These are phyloP conservation scores for Xanthoconium separans DNA, from an alignment of 1,284 basidiomycete species.

Conservation along the genomic window DNA sequence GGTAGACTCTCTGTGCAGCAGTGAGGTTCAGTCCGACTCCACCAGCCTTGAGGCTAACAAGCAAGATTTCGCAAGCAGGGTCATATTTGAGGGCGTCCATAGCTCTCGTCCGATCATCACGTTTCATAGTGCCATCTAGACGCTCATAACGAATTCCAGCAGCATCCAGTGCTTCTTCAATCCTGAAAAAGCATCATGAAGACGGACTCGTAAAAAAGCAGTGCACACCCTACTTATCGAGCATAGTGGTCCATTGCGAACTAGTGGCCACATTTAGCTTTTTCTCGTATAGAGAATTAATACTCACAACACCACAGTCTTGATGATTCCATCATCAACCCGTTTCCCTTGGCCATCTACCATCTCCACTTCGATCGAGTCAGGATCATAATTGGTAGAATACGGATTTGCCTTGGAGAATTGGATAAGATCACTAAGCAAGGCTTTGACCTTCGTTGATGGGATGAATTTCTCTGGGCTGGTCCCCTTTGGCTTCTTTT, in stretches of 20 bases:
- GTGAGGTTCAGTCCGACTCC: constrained; percentile 96
- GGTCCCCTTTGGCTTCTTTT: constrained; percentile 63
- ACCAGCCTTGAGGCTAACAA: constrained; percentile 95
- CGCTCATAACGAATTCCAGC: constrained; percentile 84
- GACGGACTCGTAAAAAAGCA: background rate
- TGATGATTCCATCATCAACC: constrained; percentile 66
- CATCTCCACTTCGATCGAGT: constrained; percentile 68
- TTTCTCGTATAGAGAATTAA: constrained; percentile 5
- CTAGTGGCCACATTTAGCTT: constrained; percentile 39
- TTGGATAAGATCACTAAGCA: constrained; percentile 72
- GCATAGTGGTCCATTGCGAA: constrained; percentile 95
- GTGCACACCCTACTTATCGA: constrained; percentile 71
- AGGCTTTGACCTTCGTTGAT: constrained; percentile 83
- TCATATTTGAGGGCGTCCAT: constrained; percentile 90
- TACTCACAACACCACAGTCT: constrained; percentile 90
- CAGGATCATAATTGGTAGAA: constrained; percentile 81
- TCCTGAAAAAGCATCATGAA: constrained; percentile 41
- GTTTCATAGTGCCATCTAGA: constrained; percentile 95
- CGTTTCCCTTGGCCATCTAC: constrained; percentile 72
- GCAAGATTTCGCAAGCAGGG: constrained; percentile 83
- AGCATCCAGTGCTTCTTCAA: constrained; percentile 86
- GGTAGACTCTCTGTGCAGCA: constrained; percentile 87
- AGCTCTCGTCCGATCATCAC: constrained; percentile 86
- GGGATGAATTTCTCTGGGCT: constrained; percentile 63
- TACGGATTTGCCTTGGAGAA: constrained; percentile 80